These are phyloP conservation scores for Macrolepiota albuminosa DNA, from an alignment of 768 basidiomycete species.

Conservation along the genomic window DNA sequence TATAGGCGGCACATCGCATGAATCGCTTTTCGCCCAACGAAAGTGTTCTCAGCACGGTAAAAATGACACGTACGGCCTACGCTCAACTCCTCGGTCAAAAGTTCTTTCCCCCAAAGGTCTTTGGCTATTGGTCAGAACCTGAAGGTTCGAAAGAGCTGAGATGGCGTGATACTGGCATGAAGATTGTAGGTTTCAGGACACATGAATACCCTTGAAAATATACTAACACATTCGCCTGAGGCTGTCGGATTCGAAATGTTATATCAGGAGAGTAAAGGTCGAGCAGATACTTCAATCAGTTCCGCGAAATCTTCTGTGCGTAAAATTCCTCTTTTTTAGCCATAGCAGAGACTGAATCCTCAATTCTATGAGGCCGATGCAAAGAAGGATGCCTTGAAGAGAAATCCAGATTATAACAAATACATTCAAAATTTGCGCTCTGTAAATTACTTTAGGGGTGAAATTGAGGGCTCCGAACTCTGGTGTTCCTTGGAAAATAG, in stretches of 20 bases:
- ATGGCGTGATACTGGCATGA: slow-evolving; percentile 88
- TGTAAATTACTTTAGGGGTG: slow-evolving; percentile 73
- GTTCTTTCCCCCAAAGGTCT: slow-evolving; percentile 88
- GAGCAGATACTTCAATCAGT: slow-evolving; percentile 32
- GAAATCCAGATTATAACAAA: slow-evolving; percentile 60
- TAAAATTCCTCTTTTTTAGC: neutral
- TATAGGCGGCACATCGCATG: slow-evolving; percentile 85
- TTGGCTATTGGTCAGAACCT: slow-evolving; percentile 65
- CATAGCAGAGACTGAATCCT: slow-evolving; percentile 1
- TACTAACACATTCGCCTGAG: slow-evolving; percentile 31
- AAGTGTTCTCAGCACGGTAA: slow-evolving; percentile 55
- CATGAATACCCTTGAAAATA: neutral
- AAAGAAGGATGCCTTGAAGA: slow-evolving; percentile 60
- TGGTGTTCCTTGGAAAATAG: slow-evolving; percentile 74
- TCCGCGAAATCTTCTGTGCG: slow-evolving; percentile 48
- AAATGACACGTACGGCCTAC: slow-evolving; percentile 87
- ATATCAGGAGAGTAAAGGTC: slow-evolving; percentile 77
- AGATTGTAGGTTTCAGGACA: slow-evolving; percentile 55
- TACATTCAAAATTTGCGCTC: slow-evolving; percentile 66
- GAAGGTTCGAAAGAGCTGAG: slow-evolving; percentile 68
- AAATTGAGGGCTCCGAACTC: slow-evolving; percentile 68
- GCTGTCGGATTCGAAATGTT: slow-evolving; percentile 97
- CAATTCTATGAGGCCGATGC: slow-evolving; percentile 46
- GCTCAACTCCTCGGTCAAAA: slow-evolving; percentile 90
- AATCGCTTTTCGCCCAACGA: slow-evolving; percentile 78